Evolutionary conservation across 495 filamentous ascomycete genomes (phyloP), one percentile per base, ranked within the genome.

Genomic region (Coniosporium apollinis): DNA sequence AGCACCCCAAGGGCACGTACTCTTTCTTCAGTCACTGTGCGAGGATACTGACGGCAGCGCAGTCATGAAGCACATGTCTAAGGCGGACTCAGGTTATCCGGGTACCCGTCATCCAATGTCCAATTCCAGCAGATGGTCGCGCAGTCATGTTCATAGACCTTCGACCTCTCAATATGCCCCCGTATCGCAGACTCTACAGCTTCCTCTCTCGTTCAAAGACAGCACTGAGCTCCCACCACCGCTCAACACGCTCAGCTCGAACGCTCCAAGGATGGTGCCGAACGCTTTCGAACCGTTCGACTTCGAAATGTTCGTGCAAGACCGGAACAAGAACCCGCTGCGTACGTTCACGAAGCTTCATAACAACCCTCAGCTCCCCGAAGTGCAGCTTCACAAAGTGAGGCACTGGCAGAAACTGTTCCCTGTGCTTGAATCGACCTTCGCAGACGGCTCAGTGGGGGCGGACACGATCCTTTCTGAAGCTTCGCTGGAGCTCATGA

Each of bases 1-100:
- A 69, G 16, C 68, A 79, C 45, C 70, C 64, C 22, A 51, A 43
- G 39, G 59, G 64, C 70, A 65, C 65, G 45, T 62, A 35, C 11
- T 15, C 19, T 38, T 21, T 43, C 39, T 9, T 36, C 15, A 15
- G 30, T 26, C 24, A 9, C 9, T 2, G 24, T 26, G 24, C 24
- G 13, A 26, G 9, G 13, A 9, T 26, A 26, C 24, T 26, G 24
- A 26, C 13, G 9, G 24, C 24, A 9, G 24, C 24, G 13, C 22
- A 20, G 35, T 44, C 25, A 33, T 39, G 6, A 14, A 5, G 1
- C 33, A 42, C 19, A 19, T 19, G 22, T 32, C 15, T 11, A 17
- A 21, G 5, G 26, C 4, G 5, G 3, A 4, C 4, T 37, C 10
- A 6, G 22, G 13, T 37, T n/a, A 34, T 14, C 13, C 6, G 6